Percentiles rank a stretch among this genome's conserved stretches.
Conservation (phyloP, 2,329 filamentous ascomycete genomes). For the Chrysoporthe austroafricana region DNA sequence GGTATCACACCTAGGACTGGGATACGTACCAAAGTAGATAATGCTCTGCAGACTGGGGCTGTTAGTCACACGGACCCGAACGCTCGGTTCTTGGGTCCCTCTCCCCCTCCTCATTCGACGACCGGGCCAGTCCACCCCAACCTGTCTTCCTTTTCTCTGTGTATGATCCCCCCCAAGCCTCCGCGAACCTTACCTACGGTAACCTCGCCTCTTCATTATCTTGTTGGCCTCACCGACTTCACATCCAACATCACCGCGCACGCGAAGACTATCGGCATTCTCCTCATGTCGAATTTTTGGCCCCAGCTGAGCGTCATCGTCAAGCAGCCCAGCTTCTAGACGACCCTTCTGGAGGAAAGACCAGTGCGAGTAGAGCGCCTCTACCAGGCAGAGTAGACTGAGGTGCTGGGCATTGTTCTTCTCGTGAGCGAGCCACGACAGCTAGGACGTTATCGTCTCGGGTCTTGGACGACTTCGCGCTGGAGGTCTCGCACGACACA, state of each 20-base stretch:
- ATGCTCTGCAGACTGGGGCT: slow-evolving; percentile 7
- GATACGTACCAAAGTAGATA: not conserved
- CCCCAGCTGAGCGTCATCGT: not conserved
- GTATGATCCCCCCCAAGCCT: not conserved
- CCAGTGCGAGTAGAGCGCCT: not conserved
- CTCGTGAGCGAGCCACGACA: not conserved
- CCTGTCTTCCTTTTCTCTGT: not conserved
- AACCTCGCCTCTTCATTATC: not conserved
- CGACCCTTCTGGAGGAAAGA: not conserved
- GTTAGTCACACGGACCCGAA: slow-evolving; percentile 12
- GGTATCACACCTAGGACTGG: no score
- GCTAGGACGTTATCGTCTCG: not conserved
- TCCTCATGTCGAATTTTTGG: not conserved
- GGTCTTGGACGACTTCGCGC: not conserved
- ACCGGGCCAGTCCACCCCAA: not conserved
- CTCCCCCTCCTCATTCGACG: slow-evolving; percentile 11
- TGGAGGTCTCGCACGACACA: not conserved
- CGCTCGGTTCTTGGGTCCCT: slow-evolving; percentile 8
- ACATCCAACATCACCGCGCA: not conserved
- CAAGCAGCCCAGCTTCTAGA: not conserved
- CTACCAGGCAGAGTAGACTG: not conserved
- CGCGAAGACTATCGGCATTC: not conserved
- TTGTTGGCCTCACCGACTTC: slow-evolving; percentile 4
- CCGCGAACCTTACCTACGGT: not conserved
- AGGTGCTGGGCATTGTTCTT: slow-evolving; percentile 1